These are phyloP conservation scores for Lotmaria passim DNA, from an alignment of 208 protist species.

Conservation along the genomic window DNA sequence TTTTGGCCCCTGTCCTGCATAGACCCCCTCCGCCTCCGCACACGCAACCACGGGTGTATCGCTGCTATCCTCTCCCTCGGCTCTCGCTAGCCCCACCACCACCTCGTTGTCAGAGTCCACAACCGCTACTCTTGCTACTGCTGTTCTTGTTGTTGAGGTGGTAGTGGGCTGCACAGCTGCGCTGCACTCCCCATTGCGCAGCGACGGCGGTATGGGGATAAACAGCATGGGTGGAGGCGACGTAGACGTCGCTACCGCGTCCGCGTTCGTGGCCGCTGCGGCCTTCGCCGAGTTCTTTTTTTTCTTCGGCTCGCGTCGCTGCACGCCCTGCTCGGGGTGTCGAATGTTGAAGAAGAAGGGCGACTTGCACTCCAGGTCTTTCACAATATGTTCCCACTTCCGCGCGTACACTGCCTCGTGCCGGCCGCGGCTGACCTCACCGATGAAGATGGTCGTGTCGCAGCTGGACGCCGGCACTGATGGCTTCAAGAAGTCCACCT, in stretches of 20 bases:
- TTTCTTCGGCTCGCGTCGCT: constrained; percentile 46
- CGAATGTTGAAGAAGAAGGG: constrained; percentile 92
- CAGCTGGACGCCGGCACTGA: constrained; percentile 43
- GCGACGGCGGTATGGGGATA: constrained; percentile 2
- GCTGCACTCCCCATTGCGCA: background rate
- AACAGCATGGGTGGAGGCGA: constrained; percentile 1
- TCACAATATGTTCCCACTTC: constrained; percentile 84
- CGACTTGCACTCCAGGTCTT: constrained; percentile 76
- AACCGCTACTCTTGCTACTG: background rate
- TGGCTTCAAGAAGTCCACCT: constrained; percentile 72
- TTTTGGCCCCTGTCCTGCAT: no score
- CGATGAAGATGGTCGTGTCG: constrained; percentile 91
- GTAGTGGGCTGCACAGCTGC: no score
- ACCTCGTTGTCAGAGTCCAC: no score
- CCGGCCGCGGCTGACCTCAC: constrained; percentile 87
- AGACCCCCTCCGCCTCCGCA: no score
- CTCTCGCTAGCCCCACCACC: no score
- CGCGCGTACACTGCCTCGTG: constrained; percentile 86
- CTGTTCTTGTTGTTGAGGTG: background rate
- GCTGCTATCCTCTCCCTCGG: no score
- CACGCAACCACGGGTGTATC: no score
- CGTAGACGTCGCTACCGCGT: background rate
- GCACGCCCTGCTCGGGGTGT: constrained; percentile 81
- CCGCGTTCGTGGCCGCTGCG: background rate
- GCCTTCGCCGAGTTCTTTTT: constrained; percentile 27